These are phyloP conservation scores for Coprinopsis sp. DNA, from an alignment of 768 basidiomycete genomes.

Conservation along the genomic window DNA sequence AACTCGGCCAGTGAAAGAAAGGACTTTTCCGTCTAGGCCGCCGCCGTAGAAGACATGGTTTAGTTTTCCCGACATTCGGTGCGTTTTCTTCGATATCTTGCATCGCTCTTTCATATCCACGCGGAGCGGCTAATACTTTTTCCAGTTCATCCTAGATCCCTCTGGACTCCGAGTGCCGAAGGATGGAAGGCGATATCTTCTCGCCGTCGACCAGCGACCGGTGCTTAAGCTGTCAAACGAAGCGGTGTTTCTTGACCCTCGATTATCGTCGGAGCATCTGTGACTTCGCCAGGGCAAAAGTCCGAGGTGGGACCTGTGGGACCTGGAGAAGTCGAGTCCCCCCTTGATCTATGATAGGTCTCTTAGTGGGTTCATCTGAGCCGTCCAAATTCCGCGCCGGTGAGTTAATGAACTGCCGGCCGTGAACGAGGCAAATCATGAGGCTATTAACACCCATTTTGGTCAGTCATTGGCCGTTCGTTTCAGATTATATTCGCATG, in stretches of 20 bases:
- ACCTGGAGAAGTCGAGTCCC: background rate
- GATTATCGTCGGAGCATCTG: too few relatives aligned
- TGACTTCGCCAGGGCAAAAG: too few relatives aligned
- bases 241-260: too few relatives aligned
- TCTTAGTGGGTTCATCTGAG: background rate
- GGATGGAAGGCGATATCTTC: too few relatives aligned
- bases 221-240: too few relatives aligned
- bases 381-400: background rate
- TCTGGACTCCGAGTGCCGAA: too few relatives aligned
- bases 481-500: too few relatives aligned
- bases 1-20: constrained; percentile 1
- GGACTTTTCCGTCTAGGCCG: background rate
- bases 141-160: too few relatives aligned
- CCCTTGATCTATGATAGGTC: background rate
- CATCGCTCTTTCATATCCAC: background rate
- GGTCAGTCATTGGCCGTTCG: constrained; percentile 2
- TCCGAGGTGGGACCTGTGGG: too few relatives aligned
- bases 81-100: background rate
- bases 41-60: background rate
- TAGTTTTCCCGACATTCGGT: constrained; percentile 5
- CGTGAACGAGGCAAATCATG: constrained; percentile 9
- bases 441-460: constrained; percentile 10
- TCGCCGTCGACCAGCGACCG: too few relatives aligned
- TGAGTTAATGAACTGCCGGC: constrained; percentile 1
- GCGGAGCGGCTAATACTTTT: too few relatives aligned